phyloP scores from a whole-genome alignment of 176 grass and related monocot species.

The Thinopyrum elongatum region DNA sequence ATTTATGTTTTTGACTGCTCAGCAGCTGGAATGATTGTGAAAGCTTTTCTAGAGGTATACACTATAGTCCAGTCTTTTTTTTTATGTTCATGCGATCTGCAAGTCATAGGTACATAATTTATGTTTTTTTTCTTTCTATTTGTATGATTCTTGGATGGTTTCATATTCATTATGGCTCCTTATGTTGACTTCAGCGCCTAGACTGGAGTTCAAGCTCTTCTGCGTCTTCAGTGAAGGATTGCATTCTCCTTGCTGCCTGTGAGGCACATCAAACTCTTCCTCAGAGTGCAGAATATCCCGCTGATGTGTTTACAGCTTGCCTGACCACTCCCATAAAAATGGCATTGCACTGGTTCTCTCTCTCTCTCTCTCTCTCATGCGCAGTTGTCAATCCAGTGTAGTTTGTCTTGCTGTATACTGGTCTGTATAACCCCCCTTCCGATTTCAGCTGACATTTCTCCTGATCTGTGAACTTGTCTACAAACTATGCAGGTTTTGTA shows the following conservation, averaged over 20 bases:
- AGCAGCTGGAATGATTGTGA: slow-evolving; percentile 82
- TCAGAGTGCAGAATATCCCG: slow-evolving; percentile 92
- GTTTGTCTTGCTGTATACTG: neutral
- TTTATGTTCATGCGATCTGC: neutral
- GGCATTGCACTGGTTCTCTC: slow-evolving; percentile 77
- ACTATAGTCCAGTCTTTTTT: slow-evolving; percentile 12
- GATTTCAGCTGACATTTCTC: slow-evolving; percentile 7
- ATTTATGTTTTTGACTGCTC: slow-evolving; percentile 99
- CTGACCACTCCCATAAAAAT: slow-evolving; percentile 99
- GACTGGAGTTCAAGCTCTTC: slow-evolving; percentile 63
- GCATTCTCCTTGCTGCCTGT: slow-evolving; percentile 97
- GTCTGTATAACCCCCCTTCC: neutral
- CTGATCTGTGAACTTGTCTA: slow-evolving; percentile 18
- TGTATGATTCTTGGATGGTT: slow-evolving; percentile 18
- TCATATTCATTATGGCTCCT: slow-evolving; percentile 14
- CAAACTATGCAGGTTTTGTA: slow-evolving; percentile 73
- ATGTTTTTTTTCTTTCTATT: neutral
- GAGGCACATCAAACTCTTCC: slow-evolving; percentile 93
- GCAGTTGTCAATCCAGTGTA: neutral
- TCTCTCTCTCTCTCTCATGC: neutral
- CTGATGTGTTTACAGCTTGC: slow-evolving; percentile 95
- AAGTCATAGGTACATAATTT: neutral
- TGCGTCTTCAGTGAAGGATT: slow-evolving; percentile 73
- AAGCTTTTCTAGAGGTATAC: slow-evolving; percentile 84
- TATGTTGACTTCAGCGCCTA: slow-evolving; percentile 52